phyloP scores from a whole-genome alignment of 805 yeast genomes.

The Starmera amethionina region DNA sequence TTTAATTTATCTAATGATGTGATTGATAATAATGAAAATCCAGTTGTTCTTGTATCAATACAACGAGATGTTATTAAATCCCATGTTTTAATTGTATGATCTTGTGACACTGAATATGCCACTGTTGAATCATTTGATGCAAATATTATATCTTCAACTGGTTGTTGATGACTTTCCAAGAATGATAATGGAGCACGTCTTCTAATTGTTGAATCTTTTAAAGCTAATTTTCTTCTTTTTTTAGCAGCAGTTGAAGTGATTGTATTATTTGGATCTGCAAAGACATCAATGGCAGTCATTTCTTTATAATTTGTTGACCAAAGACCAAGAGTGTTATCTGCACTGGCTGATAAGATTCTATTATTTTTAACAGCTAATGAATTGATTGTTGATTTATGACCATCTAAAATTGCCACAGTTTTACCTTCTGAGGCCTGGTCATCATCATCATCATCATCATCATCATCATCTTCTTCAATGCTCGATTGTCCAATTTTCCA shows the following conservation, averaged over 20 bases:
- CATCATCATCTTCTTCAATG: conserved; percentile 6
- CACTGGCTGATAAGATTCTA: conserved; percentile 74
- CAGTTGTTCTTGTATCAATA: conserved; percentile 82
- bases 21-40: conserved; percentile 73
- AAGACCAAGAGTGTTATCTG: conserved; percentile 68
- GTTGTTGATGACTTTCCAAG: conserved; percentile 73
- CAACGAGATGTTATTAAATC: conserved; percentile 81
- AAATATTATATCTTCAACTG: conserved; percentile 79
- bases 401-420: conserved; percentile 78
- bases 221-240: conserved; percentile 77
- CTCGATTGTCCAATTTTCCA: conserved; percentile 61
- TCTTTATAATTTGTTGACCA: conserved; percentile 89
- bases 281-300: conserved; percentile 53
- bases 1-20: conserved; percentile 57
- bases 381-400: conserved; percentile 84
- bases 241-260: conserved; percentile 69
- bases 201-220: conserved; percentile 64
- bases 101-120: conserved; percentile 91
- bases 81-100: conserved; percentile 94
- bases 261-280: conserved; percentile 35
- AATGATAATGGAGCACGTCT: conserved; percentile 76
- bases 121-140: conserved; percentile 68
- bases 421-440: conserved; percentile 53
- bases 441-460: conserved; percentile 31
- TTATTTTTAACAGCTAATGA: conserved; percentile 45